Base-by-base conservation (phyloP, 2,329 filamentous ascomycete species). In the Fusarium sp. region DNA sequence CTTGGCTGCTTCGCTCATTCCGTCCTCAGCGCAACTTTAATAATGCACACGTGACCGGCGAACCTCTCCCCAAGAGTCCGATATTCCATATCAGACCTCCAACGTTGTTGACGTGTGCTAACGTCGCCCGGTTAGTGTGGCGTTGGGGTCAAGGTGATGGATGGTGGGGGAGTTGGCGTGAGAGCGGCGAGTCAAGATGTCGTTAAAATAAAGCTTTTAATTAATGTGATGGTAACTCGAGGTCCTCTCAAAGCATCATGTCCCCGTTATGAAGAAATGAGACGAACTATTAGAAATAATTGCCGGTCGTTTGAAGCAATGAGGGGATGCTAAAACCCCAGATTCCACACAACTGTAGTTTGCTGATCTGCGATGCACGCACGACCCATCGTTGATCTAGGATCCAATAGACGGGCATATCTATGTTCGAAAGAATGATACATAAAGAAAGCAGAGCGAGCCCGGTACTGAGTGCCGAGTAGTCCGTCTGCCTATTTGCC, bases 1-100 rank as follows among this genome's bases (percentile, higher is more conserved):
- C 64, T 69, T 71, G 55, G 64, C 60, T 67, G 40, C 52, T 23
- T 71, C 65, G 69, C 64, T 33, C 35, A 60, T 55, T 58, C 69
- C 69, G 64, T 40, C 32, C 40, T 53, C 32, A 55, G 26, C 15
- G 27, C 48, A 45, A 18, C 15, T n/a, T 35, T 13, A n/a, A 32
- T 14, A n/a, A 56, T 38, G 15, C 9, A 32, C 69, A 71, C 69
- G 68, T 71, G 69, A 71, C 64, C 50, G 68, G 54, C 52, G n/a
- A 49, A 33, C 20, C 48, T 44, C 13, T 30, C 6, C 6, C n/a
- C n/a, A 13, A 52, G 20, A 30, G n/a, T 23, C 57, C 27, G 40
- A 30, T 44, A 38, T 30, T 38, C 35, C 26, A 18, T 44, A 35
- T 44, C 49, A 20, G 58, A 37, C 17, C 56, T 37, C 23, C 38